Base-by-base conservation (phyloP, 1,139 yeast genomes). In the Sugiyamaella xylanicola region DNA sequence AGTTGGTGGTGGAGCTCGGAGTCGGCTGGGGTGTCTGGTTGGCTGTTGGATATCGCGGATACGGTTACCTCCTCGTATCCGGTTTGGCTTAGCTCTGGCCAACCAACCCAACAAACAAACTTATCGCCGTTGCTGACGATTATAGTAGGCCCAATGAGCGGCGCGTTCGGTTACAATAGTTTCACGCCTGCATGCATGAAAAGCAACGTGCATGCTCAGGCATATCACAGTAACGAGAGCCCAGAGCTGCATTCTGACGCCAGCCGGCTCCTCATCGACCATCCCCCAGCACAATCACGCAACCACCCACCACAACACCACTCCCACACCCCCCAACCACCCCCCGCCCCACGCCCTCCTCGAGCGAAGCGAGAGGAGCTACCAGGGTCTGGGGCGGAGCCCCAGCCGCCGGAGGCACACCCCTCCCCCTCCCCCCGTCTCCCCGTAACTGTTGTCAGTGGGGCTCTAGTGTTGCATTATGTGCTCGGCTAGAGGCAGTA, bases 401-500 rank as follows among this genome's bases (percentile, higher is more conserved):
- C 37, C 37, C 37, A n/a, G 37, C 37, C 15, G 37, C 37, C 37
- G 37, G 37, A 32, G 37, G 15, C 37, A 32, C 37, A n/a, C 37
- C 37, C 15, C 37, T 13, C 15, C 15, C 37, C 37, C 15, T 8
- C 15, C 37, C 8, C 5, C 32, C 5, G 32, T 5, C 32, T 11
- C 32, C 9, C 32, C 9, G 9, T 25, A 11, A 25, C n/a, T n/a
- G n/a, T n/a, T n/a, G n/a, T n/a, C n/a, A 11, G 32, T 11, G 32
- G 32, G 11, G 32, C 5, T 5, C 15, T 4, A n/a, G 15, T 8
- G 37, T 32, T n/a, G 37, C 37, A 32, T 32, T 11, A 32, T 8
- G 37, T 32, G 37, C 37, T 32, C 37, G 37, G 37, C 37, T 32
- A n/a, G 37, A 32, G 37, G 37, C 37, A 32, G 37, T n/a, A 32